These are phyloP conservation scores for Hydnum rufescens DNA, from an alignment of 768 basidiomycete species.

Conservation along the genomic window DNA sequence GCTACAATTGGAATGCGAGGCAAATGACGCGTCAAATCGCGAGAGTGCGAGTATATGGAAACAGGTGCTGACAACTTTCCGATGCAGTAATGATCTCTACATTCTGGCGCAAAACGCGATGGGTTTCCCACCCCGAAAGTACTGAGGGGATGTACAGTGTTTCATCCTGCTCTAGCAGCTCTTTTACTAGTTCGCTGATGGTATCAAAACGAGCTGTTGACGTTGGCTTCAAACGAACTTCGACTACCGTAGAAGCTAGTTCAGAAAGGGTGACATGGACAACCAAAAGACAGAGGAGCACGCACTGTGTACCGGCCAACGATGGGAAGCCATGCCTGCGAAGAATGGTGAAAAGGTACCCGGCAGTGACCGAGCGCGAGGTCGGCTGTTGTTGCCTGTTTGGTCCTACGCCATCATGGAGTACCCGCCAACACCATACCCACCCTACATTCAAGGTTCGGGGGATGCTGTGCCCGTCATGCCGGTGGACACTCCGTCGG, in stretches of 20 bases:
- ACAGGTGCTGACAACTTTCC: conserved; percentile 22
- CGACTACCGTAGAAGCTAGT: too few relatives aligned
- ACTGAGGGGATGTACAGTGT: conserved; percentile 50
- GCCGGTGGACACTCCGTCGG: too few relatives aligned
- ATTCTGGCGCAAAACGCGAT: conserved; percentile 46
- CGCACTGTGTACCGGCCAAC: conserved; percentile 52
- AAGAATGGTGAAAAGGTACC: neutral
- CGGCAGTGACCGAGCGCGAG: neutral
- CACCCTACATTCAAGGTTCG: neutral
- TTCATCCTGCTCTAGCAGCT: conserved; percentile 35
- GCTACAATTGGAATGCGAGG: conserved; percentile 19
- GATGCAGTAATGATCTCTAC: conserved; percentile 60
- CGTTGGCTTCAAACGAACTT: conserved; percentile 52
- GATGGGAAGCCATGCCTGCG: neutral
- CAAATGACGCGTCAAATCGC: neutral
- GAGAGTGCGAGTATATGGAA: conserved; percentile 1
- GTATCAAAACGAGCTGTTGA: conserved; percentile 60
- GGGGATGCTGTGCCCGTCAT: too few relatives aligned
- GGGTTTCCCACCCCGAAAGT: conserved; percentile 61
- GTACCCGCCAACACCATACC: neutral
- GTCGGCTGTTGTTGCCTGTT: conserved; percentile 1
- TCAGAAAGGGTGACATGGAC: neutral
- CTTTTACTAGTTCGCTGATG: conserved; percentile 41
- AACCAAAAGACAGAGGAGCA: neutral
- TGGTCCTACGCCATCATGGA: neutral